Conservation (phyloP, 345 rosid species). For the Excoecaria agallocha region DNA sequence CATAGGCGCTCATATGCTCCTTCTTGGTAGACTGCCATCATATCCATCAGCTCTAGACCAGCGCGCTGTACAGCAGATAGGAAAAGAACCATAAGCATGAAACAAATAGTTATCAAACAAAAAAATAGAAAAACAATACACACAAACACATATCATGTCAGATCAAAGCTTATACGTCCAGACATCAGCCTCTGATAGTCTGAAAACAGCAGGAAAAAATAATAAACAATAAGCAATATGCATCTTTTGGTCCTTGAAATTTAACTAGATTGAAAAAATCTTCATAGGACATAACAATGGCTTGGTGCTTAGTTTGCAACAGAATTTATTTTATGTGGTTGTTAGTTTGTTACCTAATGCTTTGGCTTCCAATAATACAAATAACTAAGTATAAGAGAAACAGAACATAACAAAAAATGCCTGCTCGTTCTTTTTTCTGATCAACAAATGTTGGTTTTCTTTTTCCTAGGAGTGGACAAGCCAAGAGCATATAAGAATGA, state of each 20-base stretch:
- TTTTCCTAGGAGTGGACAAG: background rate
- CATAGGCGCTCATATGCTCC: slow-evolving; percentile 98
- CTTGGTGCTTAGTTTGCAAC: background rate
- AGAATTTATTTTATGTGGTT: background rate
- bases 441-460: background rate
- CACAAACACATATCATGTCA: background rate
- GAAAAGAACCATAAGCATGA: background rate
- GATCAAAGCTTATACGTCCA: background rate
- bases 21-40: slow-evolving; percentile 98
- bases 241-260: too few species aligned
- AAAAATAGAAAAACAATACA: too few species aligned
- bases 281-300: background rate
- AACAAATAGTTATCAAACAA: background rate
- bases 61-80: slow-evolving; percentile 65
- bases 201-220: background rate
- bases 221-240: too few species aligned
- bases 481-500: background rate
- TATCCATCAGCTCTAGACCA: slow-evolving; percentile 97
- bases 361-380: background rate
- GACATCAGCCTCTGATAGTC: background rate
- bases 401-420: background rate
- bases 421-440: background rate
- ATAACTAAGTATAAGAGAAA: background rate
- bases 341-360: background rate
- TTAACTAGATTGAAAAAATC: background rate